These are phyloP conservation scores for Zygosaccharomyces gambellarensis DNA, from an alignment of 805 yeast species.

Conservation along the genomic window DNA sequence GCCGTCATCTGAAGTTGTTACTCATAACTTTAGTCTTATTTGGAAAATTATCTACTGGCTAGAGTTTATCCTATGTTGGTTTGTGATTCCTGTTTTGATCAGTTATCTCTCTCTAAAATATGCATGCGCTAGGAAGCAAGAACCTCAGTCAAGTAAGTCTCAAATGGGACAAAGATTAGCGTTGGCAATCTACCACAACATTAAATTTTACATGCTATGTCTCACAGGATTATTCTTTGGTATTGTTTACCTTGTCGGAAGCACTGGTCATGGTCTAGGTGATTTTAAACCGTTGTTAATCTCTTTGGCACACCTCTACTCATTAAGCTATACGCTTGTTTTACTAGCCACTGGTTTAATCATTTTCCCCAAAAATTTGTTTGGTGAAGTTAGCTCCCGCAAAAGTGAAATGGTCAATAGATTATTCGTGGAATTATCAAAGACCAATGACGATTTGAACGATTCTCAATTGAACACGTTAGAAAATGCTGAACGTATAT, in stretches of 20 bases:
- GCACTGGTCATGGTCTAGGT: constrained; percentile 23
- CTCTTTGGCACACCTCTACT: constrained; percentile 32
- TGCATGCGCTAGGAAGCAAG: constrained; percentile 13
- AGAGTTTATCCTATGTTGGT: constrained; percentile 32
- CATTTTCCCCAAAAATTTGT: constrained; percentile 26
- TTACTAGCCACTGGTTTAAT: constrained; percentile 29
- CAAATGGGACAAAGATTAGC: constrained; percentile 17
- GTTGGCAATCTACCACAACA: constrained; percentile 24
- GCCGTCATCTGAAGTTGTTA: constrained; percentile 1
- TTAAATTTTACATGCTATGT: constrained; percentile 30
- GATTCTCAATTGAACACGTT: constrained; percentile 27
- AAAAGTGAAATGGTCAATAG: constrained; percentile 18
- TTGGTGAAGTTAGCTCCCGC: constrained; percentile 12
- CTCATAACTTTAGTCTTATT: constrained; percentile 15
- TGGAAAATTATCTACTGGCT: constrained; percentile 32
- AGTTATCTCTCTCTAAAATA: constrained; percentile 30
- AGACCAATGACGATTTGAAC: constrained; percentile 31
- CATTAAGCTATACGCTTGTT: constrained; percentile 28
- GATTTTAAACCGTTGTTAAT: constrained; percentile 31
- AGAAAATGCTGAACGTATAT: constrained; percentile 25
- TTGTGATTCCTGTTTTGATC: constrained; percentile 30
- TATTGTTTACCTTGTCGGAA: constrained; percentile 22
- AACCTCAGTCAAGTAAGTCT: constrained; percentile 5
- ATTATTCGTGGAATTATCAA: constrained; percentile 29
- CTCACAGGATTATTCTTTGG: constrained; percentile 23